These are phyloP conservation scores for Elsinoe australis DNA, from an alignment of 2,329 filamentous ascomycete genomes.

Conservation along the genomic window DNA sequence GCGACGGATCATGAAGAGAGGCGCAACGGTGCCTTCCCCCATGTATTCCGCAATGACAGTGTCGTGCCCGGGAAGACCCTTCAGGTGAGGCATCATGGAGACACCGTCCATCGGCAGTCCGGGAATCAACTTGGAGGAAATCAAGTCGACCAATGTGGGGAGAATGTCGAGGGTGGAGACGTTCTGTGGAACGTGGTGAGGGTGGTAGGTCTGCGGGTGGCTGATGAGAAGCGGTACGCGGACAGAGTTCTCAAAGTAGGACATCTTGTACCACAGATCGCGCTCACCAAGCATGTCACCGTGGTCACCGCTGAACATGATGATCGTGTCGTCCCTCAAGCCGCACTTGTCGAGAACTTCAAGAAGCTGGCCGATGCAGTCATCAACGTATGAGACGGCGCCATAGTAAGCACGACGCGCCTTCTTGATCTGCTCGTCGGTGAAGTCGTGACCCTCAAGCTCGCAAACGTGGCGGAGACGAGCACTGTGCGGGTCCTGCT, in stretches of 20 bases:
- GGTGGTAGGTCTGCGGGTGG: conserved; percentile 65
- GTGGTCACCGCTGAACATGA: conserved; percentile 89
- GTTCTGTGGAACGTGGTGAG: conserved; percentile 70
- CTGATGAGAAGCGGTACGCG: conserved; percentile 82
- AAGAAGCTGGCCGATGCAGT: conserved; percentile 78
- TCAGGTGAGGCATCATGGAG: conserved; percentile 71
- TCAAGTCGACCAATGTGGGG: conserved; percentile 78
- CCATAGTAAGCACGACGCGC: conserved; percentile 87
- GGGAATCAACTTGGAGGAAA: conserved; percentile 60
- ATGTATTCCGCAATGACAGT: conserved; percentile 95
- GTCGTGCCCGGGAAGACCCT: conserved; percentile 61
- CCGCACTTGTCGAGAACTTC: conserved; percentile 69
- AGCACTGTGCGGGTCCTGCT: conserved; percentile 81
- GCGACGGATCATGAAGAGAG: conserved; percentile 88
- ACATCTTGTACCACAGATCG: conserved; percentile 96
- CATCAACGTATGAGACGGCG: conserved; percentile 87
- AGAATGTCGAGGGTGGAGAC: conserved; percentile 88
- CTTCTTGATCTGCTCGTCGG: conserved; percentile 75
- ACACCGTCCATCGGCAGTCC: conserved; percentile 78
- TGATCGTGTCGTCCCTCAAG: conserved; percentile 75
- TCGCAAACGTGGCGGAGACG: conserved; percentile 81
- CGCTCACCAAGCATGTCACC: conserved; percentile 94
- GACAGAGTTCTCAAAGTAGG: conserved; percentile 85
- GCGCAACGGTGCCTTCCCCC: conserved; percentile 80
- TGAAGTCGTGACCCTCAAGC: conserved; percentile 74